phyloP scores from a whole-genome alignment of 2,329 filamentous ascomycete genomes.

The Dichotomopilus funicola region DNA sequence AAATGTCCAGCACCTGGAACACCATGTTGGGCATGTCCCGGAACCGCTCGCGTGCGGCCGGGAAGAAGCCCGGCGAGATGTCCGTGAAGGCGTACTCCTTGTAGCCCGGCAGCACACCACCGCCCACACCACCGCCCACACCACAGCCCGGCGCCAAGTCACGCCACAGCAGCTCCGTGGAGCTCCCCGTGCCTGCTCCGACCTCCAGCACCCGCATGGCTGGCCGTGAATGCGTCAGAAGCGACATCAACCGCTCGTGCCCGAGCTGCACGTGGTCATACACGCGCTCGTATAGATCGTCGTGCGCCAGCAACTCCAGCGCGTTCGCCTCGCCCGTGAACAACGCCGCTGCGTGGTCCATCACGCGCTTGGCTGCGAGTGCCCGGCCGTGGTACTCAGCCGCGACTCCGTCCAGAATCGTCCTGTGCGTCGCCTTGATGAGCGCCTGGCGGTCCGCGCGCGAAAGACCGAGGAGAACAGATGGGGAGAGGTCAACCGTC shows the following conservation, averaged over 20 bases:
- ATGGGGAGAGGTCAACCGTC: background rate
- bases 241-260: background rate
- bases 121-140: background rate
- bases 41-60: conserved; percentile 24
- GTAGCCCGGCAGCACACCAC: background rate
- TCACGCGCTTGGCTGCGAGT: background rate
- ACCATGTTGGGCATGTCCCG: conserved; percentile 22
- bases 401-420: background rate
- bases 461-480: background rate
- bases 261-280: background rate
- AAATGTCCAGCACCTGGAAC: conserved; percentile 29
- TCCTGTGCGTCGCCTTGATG: background rate
- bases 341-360: background rate
- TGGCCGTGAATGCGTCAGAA: conserved; percentile 11
- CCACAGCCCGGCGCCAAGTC: background rate
- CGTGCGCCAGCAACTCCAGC: conserved; percentile 7
- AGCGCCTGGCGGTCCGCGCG: background rate
- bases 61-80: conserved; percentile 26
- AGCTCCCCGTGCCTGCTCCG: conserved; percentile 18
- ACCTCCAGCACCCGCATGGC: conserved; percentile 31
- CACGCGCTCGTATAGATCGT: background rate
- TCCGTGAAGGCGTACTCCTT: conserved; percentile 20
- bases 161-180: conserved; percentile 26
- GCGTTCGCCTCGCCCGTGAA: conserved; percentile 1
- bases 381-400: background rate